Base-by-base conservation (phyloP, 768 basidiomycete genomes). In the Tylopilus balloui region DNA sequence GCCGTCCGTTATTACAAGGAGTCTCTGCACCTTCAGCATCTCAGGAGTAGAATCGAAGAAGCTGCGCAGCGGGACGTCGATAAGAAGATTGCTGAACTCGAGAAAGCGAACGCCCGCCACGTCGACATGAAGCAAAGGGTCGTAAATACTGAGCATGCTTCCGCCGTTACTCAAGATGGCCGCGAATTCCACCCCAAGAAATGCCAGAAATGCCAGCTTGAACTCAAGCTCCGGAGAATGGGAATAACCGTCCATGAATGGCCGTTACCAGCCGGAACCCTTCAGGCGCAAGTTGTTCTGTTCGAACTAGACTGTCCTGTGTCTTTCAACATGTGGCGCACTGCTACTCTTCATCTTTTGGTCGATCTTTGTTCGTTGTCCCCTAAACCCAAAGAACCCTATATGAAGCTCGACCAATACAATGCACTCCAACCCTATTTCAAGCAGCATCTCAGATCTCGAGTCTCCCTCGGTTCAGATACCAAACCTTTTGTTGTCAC, bases 231-330 rank as follows among this genome's bases (percentile, higher is more conserved):
- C 0, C 19, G 37, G 0, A 24, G 2, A 0, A 53, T 76, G 60
- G n/a, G 14, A 0, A 77, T 79, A 23, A 1, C 28, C 1, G 54
- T 74, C 2, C 63, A 75, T 27, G 78, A 79, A 47, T 76, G 76
- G 76, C 78, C 78, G 0, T 55, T 79, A 21, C 74, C 78, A 1
- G 21, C 48, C 0, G 36, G 55, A 9, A 8, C n/a, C 4, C n/a
- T 56, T 13, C 24, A 47, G 7, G 65, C 66, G 0, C 58, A 69
- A 43, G 55, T 55, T 0, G 63, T 70, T 14, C 57, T 78, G 1
- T 79, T 79, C 43, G 76, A 79, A 49, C 50, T 77, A 2, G 48
- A 55, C 10, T 68, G 68, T 43, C 78, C 78, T 4, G 25, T 60
- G 7, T 50, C 61, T 9, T 75, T 78, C 53, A 56, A 64, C 6